Base-by-base conservation (phyloP, 345 rosid genomes). In the Ceriops decandra region DNA sequence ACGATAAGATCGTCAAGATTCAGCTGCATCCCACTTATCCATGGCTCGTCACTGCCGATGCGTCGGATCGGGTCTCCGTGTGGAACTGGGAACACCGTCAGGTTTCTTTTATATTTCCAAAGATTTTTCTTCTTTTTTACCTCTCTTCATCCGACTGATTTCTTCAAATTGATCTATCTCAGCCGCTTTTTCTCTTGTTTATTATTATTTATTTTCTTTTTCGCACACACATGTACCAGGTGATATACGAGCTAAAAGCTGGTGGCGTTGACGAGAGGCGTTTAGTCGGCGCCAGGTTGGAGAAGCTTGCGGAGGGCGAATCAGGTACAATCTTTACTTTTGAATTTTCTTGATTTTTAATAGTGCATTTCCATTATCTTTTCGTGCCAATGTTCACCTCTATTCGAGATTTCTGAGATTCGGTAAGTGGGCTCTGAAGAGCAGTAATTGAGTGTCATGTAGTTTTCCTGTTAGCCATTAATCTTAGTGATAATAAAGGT, bases 81-180 rank as follows among this genome's bases (percentile, higher is more conserved):
- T 95, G 98, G 99, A 95, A 95, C 70, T 95, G 97, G 99, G 99
- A 95, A 74, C 93, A 95, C 74, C 98, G 98, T 33, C 99, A 95
- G 95, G 96, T 87, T 33, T 49, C 3, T n/a, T 28, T 57, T 5
- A 17, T 46, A 53, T 19, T 5, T 63, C 20, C 7, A 3, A 71
- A 69, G 2, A 46, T 64, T 19, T 46, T 2, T n/a, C 11, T 51
- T 36, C 11, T 13, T 9, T 2, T 17, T 1, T 27, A 33, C 32
- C 21, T 47, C 30, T 47, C 52, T 52, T 2, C 58, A 42, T 42
- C 49, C 49, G 0, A 13, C 17, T 42, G 49, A 42, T 42, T 42
- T 42, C 49, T 13, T 42, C 5, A 38, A 42, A 42, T 42, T 42
- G 49, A 42, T 42, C 49, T 11, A 42, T 38, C 47, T 38, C 15